Evolutionary conservation across 2,329 filamentous ascomycete genomes (phyloP), one percentile per base, ranked within the genome.

Genomic region (Hypomyces perniciosus): DNA sequence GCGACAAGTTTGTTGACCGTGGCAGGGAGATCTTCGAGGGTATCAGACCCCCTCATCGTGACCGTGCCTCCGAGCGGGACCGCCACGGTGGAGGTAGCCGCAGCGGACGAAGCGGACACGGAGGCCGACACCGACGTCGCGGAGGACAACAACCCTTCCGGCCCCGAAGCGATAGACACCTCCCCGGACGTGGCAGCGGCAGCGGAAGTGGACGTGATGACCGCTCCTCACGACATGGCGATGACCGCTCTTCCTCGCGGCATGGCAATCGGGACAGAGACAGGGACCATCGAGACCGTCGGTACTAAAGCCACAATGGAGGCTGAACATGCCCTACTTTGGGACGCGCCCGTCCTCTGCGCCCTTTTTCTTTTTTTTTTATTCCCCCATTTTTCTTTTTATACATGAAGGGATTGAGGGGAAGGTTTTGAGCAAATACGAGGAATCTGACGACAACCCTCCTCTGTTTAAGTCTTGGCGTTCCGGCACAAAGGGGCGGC

Each of bases 21-120:
- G 87, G 86, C 10, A 81, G 81, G 12, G 87, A 90, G 64, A 81
- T 84, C 35, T 85, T 85, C 61, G 70, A 81, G 44, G 81, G 81
- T 12, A 83, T 85, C 54, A 72, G 81, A 27, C 81, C 80, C 27
- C 81, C 81, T 1, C 75, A 79, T 53, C 70, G 78, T 8, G 76
- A 80, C 59, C 60, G 65, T 8, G 61, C 54, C 12, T 52, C 60
- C 8, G 61, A 70, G 58, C 45, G 71, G 67, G 62, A 67, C 20
- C 68, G 67, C 20, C 66, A 71, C 8, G 69, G 70, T 4, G 47
- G 47, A 13, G 39, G 47, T 5, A 12, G 47, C 10, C 39, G 39
- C n/a, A 33, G 63, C 60, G 50, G 53, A 63, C 26, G 50, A 59
- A 45, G 59, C 8, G 53, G 54, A 10, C 56, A 61, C 30, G 57